Conservation (phyloP, 805 yeast species). For the Priceomyces haplophilus region DNA sequence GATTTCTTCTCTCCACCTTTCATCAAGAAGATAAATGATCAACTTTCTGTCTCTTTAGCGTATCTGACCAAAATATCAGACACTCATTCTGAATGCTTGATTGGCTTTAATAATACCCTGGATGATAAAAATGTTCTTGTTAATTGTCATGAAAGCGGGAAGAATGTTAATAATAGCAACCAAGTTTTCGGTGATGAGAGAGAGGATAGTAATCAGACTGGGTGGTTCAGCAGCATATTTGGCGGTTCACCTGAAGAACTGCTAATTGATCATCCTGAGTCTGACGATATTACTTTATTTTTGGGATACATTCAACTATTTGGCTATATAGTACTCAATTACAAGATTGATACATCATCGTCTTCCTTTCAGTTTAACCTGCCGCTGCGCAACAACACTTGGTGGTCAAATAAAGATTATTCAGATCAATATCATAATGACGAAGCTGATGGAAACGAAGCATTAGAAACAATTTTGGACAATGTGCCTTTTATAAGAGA, state of each 20-base stretch:
- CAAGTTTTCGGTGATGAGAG: slow-evolving; percentile 1
- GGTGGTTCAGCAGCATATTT: slow-evolving; percentile 17
- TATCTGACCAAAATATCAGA: slow-evolving; percentile 11
- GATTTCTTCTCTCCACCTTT: slow-evolving; percentile 5
- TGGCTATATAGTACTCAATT: slow-evolving; percentile 39
- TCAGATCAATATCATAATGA: slow-evolving; percentile 21
- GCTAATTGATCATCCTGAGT: neutral
- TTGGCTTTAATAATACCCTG: slow-evolving; percentile 22
- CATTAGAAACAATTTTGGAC: slow-evolving; percentile 19
- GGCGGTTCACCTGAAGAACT: slow-evolving; percentile 5
- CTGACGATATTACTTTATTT: slow-evolving; percentile 16
- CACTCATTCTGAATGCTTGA: slow-evolving; percentile 16
- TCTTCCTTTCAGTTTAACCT: slow-evolving; percentile 9
- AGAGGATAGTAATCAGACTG: neutral
- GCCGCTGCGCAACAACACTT: slow-evolving; percentile 14
- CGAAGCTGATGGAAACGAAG: slow-evolving; percentile 19
- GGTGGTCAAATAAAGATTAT: slow-evolving; percentile 41
- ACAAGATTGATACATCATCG: slow-evolving; percentile 24
- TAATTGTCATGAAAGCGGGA: slow-evolving; percentile 9
- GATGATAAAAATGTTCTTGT: slow-evolving; percentile 8
- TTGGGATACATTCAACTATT: slow-evolving; percentile 39
- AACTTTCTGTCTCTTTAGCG: slow-evolving; percentile 18
- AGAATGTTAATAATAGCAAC: neutral
- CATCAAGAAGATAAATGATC: slow-evolving; percentile 20
- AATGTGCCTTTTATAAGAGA: slow-evolving; percentile 22